Percentiles rank a stretch among this genome's conserved stretches.
Evolutionary conservation across 345 rosid species (phyloP).

Genomic region (Euclidium syriacum): DNA sequence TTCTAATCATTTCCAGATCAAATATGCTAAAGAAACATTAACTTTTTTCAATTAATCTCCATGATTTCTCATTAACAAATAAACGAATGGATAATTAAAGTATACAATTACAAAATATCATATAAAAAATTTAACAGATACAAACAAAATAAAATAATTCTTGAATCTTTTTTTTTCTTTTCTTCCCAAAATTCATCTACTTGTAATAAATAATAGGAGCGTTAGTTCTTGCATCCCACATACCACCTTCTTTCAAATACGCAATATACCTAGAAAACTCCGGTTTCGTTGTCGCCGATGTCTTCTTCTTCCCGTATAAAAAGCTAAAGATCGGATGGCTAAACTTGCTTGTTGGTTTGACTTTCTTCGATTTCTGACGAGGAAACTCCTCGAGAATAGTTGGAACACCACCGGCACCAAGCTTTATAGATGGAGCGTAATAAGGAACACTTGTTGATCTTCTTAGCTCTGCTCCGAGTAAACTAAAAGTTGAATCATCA

Average conservation of each 20-base stretch:
- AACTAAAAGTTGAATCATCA: constrained; percentile 8
- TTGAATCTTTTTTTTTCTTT: background rate
- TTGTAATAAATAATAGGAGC: constrained; percentile 37
- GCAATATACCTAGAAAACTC: constrained; percentile 1
- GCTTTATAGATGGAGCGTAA: background rate
- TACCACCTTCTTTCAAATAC: constrained; percentile 11
- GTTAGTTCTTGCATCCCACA: constrained; percentile 41
- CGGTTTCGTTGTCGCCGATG: background rate
- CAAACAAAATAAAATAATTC: no score
- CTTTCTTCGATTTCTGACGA: background rate
- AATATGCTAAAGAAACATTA: no score
- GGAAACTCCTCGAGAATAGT: background rate
- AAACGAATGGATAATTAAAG: background rate
- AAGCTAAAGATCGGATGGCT: constrained; percentile 1
- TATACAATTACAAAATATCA: background rate
- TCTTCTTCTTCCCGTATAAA: background rate
- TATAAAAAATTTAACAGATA: no score
- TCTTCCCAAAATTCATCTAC: background rate
- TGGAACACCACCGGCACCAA: background rate
- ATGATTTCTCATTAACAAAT: no score
- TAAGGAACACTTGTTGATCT: background rate
- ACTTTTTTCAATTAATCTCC: no score
- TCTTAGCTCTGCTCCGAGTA: background rate
- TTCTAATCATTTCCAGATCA: background rate
- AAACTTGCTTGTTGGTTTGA: constrained; percentile 24